Conservation (phyloP, 108 stramenopile species). For the Craspedostauros australis region DNA sequence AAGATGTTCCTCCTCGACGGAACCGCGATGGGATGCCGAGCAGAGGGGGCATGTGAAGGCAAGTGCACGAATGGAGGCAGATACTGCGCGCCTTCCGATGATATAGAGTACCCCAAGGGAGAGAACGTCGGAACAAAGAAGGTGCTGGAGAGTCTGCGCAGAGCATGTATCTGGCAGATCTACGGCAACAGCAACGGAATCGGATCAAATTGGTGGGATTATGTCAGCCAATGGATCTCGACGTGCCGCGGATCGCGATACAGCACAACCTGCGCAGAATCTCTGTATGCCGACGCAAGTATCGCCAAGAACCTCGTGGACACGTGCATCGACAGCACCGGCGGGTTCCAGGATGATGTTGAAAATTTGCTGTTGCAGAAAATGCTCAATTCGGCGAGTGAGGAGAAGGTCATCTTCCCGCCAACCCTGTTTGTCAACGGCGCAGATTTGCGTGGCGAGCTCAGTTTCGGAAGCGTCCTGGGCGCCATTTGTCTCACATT, state of each 20-base stretch:
- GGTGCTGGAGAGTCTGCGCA: slow-evolving; percentile 32
- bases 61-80: slow-evolving; percentile 45
- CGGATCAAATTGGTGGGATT: slow-evolving; percentile 80
- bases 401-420: slow-evolving; percentile 51
- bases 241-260: slow-evolving; percentile 27
- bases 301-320: slow-evolving; percentile 44
- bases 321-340: slow-evolving; percentile 76
- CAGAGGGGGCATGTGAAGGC: not conserved
- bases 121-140: slow-evolving; percentile 32
- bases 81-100: slow-evolving; percentile 22
- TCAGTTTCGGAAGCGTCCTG: slow-evolving; percentile 57
- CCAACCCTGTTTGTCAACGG: slow-evolving; percentile 75
- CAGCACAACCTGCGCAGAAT: slow-evolving; percentile 54
- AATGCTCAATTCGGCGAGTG: slow-evolving; percentile 41
- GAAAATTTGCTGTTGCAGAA: slow-evolving; percentile 53
- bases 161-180: slow-evolving; percentile 35
- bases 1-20: slow-evolving; percentile 34
- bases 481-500: slow-evolving; percentile 58
- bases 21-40: slow-evolving; percentile 3
- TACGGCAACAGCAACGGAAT: slow-evolving; percentile 55
- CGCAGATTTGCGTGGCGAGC: slow-evolving; percentile 64
- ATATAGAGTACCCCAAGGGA: slow-evolving; percentile 34
- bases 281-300: slow-evolving; percentile 54
- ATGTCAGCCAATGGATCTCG: slow-evolving; percentile 62
- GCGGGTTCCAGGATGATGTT: slow-evolving; percentile 51